Evolutionary conservation across 345 rosid genomes (phyloP).

Genomic region (Pelargonium nanum): DNA sequence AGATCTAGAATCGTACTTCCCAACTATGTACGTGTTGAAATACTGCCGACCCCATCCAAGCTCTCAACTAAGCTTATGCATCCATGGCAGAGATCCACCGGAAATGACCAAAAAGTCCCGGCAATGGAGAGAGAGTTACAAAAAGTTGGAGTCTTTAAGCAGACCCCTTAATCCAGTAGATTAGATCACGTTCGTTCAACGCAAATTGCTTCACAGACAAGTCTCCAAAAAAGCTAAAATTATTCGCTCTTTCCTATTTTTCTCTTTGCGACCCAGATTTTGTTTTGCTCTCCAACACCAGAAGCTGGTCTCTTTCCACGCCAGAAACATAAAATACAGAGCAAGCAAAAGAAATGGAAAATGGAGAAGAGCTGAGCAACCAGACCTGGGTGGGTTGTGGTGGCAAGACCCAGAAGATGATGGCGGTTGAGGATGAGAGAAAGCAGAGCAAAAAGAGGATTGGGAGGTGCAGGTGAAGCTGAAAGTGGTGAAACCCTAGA

Average conservation of each 20-base stretch:
- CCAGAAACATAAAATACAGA: not conserved
- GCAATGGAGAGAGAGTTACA: constrained; percentile 4
- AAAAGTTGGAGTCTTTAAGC: not conserved
- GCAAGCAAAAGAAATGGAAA: too few species aligned
- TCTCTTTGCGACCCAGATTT: not conserved
- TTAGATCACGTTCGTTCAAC: constrained; percentile 29
- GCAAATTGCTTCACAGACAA: constrained; percentile 47
- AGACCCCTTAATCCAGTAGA: constrained; percentile 17
- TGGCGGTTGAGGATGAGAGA: not conserved
- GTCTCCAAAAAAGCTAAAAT: constrained; percentile 26
- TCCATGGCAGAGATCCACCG: not conserved
- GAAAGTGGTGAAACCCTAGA: constrained; percentile 7
- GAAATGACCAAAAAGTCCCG: constrained; percentile 4
- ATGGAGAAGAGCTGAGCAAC: not conserved
- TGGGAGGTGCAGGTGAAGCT: not conserved
- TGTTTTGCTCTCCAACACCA: too few species aligned
- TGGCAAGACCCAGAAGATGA: too few species aligned
- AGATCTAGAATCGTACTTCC: constrained; percentile 6
- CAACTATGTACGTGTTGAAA: constrained; percentile 9
- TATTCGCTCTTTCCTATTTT: not conserved
- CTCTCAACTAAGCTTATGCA: not conserved
- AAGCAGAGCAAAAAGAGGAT: not conserved
- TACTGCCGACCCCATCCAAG: not conserved
- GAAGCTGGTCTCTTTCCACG: not conserved
- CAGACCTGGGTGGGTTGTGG: too few species aligned